A percentile compares a stretch with the other conserved stretches of the same genome.
Conservation (phyloP, 805 yeast species). For the Cyberlindnera maritima region DNA sequence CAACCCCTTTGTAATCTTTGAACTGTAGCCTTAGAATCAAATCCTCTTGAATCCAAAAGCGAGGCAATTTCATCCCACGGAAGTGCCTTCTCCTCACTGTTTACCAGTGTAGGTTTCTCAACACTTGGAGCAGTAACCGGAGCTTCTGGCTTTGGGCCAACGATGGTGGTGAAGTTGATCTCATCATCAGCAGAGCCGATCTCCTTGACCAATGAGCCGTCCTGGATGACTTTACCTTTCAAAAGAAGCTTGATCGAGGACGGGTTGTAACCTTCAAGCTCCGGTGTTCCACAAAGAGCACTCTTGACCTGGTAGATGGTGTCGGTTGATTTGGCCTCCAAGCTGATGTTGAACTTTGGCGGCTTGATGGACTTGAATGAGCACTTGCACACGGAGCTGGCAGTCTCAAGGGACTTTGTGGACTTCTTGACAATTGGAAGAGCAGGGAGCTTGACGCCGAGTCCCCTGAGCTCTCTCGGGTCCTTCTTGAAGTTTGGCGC, state of each 20-base stretch:
- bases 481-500: constrained; percentile 16
- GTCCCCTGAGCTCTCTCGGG: constrained; percentile 9
- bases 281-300: constrained; percentile 25
- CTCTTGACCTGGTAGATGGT: constrained; percentile 35
- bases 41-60: constrained; percentile 34
- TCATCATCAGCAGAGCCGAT: constrained; percentile 28
- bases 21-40: constrained; percentile 30
- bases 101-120: not conserved
- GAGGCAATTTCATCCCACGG: constrained; percentile 47
- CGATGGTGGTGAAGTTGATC: constrained; percentile 44
- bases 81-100: constrained; percentile 14
- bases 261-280: constrained; percentile 33
- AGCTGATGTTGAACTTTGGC: constrained; percentile 55
- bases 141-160: constrained; percentile 1
- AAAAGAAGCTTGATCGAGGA: constrained; percentile 47
- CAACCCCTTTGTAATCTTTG: constrained; percentile 39
- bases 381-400: constrained; percentile 19
- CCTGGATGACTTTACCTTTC: constrained; percentile 63
- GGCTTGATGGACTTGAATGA: constrained; percentile 65
- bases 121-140: not conserved
- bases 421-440: constrained; percentile 28
- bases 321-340: constrained; percentile 26
- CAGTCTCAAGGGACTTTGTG: not conserved
- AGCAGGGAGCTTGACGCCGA: constrained; percentile 37
- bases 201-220: constrained; percentile 38